Evolutionary conservation across 1,284 basidiomycete genomes (phyloP).

Genomic region (Lignosus rhinocerotis): DNA sequence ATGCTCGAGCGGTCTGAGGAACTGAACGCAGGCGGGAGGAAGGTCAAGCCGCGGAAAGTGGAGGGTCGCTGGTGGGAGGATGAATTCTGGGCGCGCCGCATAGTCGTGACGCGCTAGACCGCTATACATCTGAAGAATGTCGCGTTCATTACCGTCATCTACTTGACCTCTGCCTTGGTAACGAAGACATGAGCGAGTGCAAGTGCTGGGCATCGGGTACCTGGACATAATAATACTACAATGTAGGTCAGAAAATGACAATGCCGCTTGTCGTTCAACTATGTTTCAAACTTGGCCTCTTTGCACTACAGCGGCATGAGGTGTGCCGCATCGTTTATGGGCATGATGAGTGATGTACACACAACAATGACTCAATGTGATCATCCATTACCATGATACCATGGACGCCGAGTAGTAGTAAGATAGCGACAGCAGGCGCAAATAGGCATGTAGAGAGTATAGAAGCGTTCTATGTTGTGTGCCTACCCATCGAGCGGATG

Average conservation of each 20-base stretch:
- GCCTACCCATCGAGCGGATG: not conserved
- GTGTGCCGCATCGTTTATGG: too few relatives aligned
- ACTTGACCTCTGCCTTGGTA: too few relatives aligned
- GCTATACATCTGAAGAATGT: too few relatives aligned
- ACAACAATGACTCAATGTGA: too few relatives aligned
- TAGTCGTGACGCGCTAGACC: not conserved
- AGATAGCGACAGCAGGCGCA: not conserved
- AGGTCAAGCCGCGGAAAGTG: conserved; percentile 44
- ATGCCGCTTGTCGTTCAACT: not conserved
- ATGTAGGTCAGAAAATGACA: not conserved
- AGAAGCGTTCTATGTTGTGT: not conserved
- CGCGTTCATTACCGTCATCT: too few relatives aligned
- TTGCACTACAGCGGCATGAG: too few relatives aligned
- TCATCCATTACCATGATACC: not conserved
- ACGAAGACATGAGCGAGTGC: too few relatives aligned
- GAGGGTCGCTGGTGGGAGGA: conserved; percentile 58
- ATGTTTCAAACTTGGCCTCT: too few relatives aligned
- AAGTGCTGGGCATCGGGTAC: too few relatives aligned
- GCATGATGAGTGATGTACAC: too few relatives aligned
- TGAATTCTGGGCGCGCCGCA: conserved; percentile 47
- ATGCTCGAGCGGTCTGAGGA: conserved; percentile 42
- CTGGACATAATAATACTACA: not conserved
- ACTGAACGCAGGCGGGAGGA: conserved; percentile 47
- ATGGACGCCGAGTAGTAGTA: not conserved
- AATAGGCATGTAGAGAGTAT: not conserved